A percentile compares a stretch with the other conserved stretches of the same genome.
Conservation (phyloP, 1,284 basidiomycete species). For the Apiotrichum porosum region DNA sequence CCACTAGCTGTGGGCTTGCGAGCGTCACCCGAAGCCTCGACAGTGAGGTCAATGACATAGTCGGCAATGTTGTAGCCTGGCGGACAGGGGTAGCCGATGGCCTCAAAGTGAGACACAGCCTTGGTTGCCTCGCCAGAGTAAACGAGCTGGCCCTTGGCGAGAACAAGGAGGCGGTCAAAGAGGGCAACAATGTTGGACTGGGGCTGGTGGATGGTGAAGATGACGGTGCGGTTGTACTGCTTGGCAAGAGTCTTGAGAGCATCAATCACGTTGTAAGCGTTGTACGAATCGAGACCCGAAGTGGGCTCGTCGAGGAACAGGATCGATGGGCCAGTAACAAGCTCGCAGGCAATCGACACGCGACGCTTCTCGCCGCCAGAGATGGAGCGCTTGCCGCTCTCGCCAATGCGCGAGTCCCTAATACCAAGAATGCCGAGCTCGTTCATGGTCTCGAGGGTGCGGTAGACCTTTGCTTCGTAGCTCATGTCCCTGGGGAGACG, state of each 20-base stretch:
- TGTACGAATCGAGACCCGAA: constrained; percentile 88
- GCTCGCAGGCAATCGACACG: constrained; percentile 95
- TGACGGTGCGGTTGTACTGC: constrained; percentile 78
- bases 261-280: constrained; percentile 90
- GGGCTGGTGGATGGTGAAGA: constrained; percentile 99
- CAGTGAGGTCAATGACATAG: constrained; percentile 85
- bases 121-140: constrained; percentile 71
- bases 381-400: constrained; percentile 72
- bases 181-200: constrained; percentile 93
- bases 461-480: constrained; percentile 83
- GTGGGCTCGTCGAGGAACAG: constrained; percentile 96
- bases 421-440: constrained; percentile 90
- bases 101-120: constrained; percentile 74
- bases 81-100: constrained; percentile 78
- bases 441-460: constrained; percentile 92
- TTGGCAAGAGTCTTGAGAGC: constrained; percentile 77
- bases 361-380: constrained; percentile 94
- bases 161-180: constrained; percentile 84
- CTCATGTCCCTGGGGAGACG: constrained; percentile 91
- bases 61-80: constrained; percentile 97
- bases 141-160: constrained; percentile 76
- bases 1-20: constrained; percentile 32
- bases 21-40: constrained; percentile 58
- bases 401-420: constrained; percentile 83
- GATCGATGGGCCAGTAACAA: constrained; percentile 92